Evolutionary conservation across 2,329 filamentous ascomycete genomes (phyloP).

Genomic region (Colletotrichum orbiculare): DNA sequence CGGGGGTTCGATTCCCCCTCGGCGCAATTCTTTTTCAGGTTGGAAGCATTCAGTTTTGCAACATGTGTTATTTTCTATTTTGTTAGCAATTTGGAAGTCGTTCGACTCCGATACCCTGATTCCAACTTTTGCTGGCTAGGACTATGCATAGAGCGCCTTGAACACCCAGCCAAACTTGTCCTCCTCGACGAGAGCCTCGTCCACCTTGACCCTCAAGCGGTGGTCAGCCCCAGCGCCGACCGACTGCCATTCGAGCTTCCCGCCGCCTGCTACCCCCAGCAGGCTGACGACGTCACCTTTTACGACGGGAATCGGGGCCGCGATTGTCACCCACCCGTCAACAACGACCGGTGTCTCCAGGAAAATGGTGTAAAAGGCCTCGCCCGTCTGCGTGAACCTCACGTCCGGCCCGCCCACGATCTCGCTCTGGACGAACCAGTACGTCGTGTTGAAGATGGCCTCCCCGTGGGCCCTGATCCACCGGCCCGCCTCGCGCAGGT

Average conservation of each 20-base stretch:
- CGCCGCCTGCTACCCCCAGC: constrained; percentile 51
- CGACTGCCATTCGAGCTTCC: constrained; percentile 28
- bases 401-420: constrained; percentile 48
- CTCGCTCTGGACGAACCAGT: constrained; percentile 61
- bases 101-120: rapidly evolving
- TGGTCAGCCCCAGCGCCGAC: constrained; percentile 37
- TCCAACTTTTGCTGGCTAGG: background rate
- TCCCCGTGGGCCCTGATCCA: constrained; percentile 66
- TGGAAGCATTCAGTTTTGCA: too few relatives aligned
- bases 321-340: constrained; percentile 50
- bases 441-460: constrained; percentile 67
- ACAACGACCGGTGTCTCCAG: constrained; percentile 50
- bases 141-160: constrained; percentile 40
- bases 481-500: constrained; percentile 60
- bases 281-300: constrained; percentile 54
- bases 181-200: constrained; percentile 44
- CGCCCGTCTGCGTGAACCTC: constrained; percentile 62
- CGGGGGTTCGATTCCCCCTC: constrained; percentile 31
- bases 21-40: constrained; percentile 12
- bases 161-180: constrained; percentile 54
- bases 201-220: constrained; percentile 34
- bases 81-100: too few relatives aligned
- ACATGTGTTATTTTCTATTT: background rate
- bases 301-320: constrained; percentile 58
- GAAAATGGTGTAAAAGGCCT: constrained; percentile 64